Conservation (phyloP, 164 flowering plant species). For the Tetrastigma voinierianum region DNA sequence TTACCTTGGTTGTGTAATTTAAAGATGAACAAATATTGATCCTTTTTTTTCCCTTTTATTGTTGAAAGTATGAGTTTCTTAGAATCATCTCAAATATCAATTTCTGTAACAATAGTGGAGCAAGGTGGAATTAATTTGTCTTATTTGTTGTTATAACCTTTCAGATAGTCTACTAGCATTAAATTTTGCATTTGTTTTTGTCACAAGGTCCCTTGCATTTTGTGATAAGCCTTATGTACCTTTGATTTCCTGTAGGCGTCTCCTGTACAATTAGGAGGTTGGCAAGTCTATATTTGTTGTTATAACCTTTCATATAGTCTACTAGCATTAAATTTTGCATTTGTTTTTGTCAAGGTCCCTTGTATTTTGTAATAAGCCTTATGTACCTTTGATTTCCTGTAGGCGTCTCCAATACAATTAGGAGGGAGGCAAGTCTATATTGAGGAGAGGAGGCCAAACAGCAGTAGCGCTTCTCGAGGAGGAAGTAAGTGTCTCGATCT, state of each 20-base stretch:
- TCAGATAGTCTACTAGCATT: neutral
- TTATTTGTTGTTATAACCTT: too few relatives aligned
- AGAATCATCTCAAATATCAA: too few relatives aligned
- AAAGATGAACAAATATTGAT: too few relatives aligned
- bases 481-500: constrained; percentile 57
- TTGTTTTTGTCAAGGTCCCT: neutral
- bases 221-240: neutral
- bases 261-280: constrained; percentile 61
- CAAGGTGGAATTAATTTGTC: too few relatives aligned
- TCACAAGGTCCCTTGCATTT: neutral
- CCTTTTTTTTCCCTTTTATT: too few relatives aligned
- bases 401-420: constrained; percentile 73
- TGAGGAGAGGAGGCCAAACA: constrained; percentile 72
- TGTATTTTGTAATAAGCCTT: constrained; percentile 3
- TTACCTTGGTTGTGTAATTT: too few relatives aligned
- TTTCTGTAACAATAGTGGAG: too few relatives aligned
- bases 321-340: neutral
- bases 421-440: constrained; percentile 64
- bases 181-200: neutral
- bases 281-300: constrained; percentile 56
- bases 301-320: too few relatives aligned
- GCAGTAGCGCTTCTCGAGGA: constrained; percentile 48
- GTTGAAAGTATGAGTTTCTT: too few relatives aligned
- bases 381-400: constrained; percentile 8
- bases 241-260: constrained; percentile 50